phyloP scores from a whole-genome alignment of 129 eudicot genomes.

The Escallonia rubra region DNA sequence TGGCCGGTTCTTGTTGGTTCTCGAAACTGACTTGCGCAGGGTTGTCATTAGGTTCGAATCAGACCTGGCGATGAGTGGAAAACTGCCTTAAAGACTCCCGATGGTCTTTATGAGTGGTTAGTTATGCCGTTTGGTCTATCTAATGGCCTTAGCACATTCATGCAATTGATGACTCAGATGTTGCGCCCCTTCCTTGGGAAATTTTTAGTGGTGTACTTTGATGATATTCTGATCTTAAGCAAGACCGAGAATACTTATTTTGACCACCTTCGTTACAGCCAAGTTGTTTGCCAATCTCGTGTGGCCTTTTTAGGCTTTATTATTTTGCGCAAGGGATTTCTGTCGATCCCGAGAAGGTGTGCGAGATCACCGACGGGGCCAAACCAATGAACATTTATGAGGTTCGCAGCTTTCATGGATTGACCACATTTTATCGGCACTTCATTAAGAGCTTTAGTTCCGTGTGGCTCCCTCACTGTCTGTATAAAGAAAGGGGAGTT shows the following conservation, averaged over 20 bases:
- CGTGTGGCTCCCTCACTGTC: neutral
- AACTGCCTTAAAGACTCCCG: slow-evolving; percentile 1
- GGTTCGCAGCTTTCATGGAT: neutral
- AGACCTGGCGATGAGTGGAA: slow-evolving; percentile 10
- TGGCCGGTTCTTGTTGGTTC: neutral
- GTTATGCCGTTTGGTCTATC: slow-evolving; percentile 9
- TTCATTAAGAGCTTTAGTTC: neutral
- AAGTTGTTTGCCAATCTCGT: neutral
- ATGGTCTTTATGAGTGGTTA: slow-evolving; percentile 13
- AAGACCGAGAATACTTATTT: neutral
- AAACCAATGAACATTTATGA: neutral
- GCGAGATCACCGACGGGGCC: neutral
- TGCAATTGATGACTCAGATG: neutral
- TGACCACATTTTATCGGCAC: neutral
- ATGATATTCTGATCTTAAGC: neutral
- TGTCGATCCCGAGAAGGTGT: neutral
- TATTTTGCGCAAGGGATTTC: neutral
- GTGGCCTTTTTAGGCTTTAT: neutral
- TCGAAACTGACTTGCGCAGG: neutral
- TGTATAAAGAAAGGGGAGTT: neutral
- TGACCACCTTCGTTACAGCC: neutral
- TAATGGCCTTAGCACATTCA: slow-evolving; percentile 7
- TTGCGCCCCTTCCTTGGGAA: neutral
- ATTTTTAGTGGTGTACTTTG: neutral
- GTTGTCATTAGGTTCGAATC: slow-evolving; percentile 2